Evolutionary conservation across 768 basidiomycete genomes (phyloP).

Genomic region (Exsudoporus frostii): DNA sequence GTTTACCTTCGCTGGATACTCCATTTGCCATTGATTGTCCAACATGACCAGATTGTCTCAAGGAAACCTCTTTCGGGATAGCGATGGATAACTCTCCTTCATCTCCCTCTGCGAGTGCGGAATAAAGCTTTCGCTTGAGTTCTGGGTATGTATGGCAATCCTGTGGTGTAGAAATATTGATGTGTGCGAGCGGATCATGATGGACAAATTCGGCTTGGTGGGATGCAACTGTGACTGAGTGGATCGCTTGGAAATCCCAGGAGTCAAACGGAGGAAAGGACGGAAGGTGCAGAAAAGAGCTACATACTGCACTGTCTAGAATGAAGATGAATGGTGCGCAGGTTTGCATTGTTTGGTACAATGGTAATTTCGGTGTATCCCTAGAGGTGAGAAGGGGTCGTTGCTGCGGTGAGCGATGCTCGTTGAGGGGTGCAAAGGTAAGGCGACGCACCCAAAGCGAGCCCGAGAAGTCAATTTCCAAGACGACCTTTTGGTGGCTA

Average conservation of each 20-base stretch:
- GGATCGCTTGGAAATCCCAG: constrained; percentile 49
- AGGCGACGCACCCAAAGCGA: constrained; percentile 66
- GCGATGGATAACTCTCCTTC: constrained; percentile 94
- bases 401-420: constrained; percentile 21
- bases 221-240: constrained; percentile 69
- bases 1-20: constrained; percentile 57
- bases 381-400: constrained; percentile 36
- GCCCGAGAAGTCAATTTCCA: constrained; percentile 92
- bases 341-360: constrained; percentile 71
- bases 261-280: constrained; percentile 24
- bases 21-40: constrained; percentile 35
- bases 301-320: constrained; percentile 82
- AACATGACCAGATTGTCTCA: constrained; percentile 56
- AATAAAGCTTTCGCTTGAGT: constrained; percentile 87
- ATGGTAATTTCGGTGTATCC: constrained; percentile 94
- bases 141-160: constrained; percentile 91
- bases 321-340: constrained; percentile 84
- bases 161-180: constrained; percentile 61
- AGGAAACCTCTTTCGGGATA: constrained; percentile 68
- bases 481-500: constrained; percentile 93
- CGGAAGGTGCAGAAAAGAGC: constrained; percentile 1
- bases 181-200: constrained; percentile 67
- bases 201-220: constrained; percentile 76
- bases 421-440: constrained; percentile 16
- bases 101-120: constrained; percentile 85